These are phyloP conservation scores for Ceratobasidium sp. DNA, from an alignment of 1,284 basidiomycete species.

Conservation along the genomic window DNA sequence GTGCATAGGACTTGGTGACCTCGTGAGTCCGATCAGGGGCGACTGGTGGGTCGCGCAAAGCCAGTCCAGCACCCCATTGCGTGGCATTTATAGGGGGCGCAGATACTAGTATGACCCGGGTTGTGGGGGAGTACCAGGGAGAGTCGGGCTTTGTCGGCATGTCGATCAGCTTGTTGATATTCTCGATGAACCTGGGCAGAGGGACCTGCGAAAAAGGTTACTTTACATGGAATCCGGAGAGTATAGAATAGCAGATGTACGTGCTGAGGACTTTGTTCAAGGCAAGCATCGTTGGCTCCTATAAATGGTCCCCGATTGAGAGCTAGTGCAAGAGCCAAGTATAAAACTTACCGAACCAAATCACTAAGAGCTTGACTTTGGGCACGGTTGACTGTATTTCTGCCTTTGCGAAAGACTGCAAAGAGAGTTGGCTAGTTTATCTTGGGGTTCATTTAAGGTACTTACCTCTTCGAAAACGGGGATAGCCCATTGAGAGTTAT, in stretches of 20 bases:
- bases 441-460: background rate
- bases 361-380: conserved; percentile 78
- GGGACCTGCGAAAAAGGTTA: conserved; percentile 71
- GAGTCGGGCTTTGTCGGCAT: conserved; percentile 74
- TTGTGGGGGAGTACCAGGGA: conserved; percentile 76
- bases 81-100: conserved; percentile 84
- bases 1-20: conserved; percentile 75
- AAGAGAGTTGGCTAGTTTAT: background rate
- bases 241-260: conserved; percentile 15
- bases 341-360: conserved; percentile 79
- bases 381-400: conserved; percentile 65
- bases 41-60: conserved; percentile 24
- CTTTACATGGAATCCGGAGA: background rate
- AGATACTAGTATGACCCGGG: conserved; percentile 83
- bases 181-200: conserved; percentile 73
- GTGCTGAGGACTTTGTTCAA: conserved; percentile 59
- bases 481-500: conserved; percentile 87
- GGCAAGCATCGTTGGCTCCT: conserved; percentile 81
- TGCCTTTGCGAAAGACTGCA: conserved; percentile 63
- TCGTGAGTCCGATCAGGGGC: conserved; percentile 69
- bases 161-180: conserved; percentile 73
- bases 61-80: conserved; percentile 48
- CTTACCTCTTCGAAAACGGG: conserved; percentile 81
- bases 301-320: conserved; percentile 25
- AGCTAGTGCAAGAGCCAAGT: background rate